phyloP scores from a whole-genome alignment of 176 grass and related monocot genomes.

The Hsuehochloa calcarea region DNA sequence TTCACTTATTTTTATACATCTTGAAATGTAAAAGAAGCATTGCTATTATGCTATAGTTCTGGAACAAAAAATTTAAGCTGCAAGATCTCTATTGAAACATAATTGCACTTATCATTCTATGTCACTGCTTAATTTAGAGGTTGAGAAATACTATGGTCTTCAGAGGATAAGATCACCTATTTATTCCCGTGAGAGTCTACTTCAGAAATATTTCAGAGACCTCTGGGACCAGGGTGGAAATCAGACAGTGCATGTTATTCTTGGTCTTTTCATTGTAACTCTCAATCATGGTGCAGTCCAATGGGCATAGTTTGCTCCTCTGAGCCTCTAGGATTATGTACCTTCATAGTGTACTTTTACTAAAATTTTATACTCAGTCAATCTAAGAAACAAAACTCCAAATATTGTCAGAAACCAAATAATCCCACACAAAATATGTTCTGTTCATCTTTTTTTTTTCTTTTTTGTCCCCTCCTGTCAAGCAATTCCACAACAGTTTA shows the following conservation, averaged over 20 bases:
- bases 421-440: not conserved
- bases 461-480: not conserved
- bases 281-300: not conserved
- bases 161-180: not conserved
- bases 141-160: not conserved
- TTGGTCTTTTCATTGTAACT: not conserved
- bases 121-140: not conserved
- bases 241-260: not conserved
- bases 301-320: not conserved
- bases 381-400: not conserved
- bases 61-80: not conserved
- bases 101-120: slow-evolving; percentile 5
- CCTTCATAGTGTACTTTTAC: not conserved
- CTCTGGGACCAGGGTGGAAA: not conserved
- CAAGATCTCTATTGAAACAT: not conserved
- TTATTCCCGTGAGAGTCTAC: not conserved
- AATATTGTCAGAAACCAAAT: not conserved
- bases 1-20: not conserved
- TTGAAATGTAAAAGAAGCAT: not conserved
- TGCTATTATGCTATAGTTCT: not conserved
- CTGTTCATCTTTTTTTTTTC: not conserved
- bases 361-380: not conserved
- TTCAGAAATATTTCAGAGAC: not conserved
- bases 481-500: not conserved
- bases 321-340: not conserved